These are phyloP conservation scores for Rhododendron molle DNA, from an alignment of 148 eudicot species.

Conservation along the genomic window DNA sequence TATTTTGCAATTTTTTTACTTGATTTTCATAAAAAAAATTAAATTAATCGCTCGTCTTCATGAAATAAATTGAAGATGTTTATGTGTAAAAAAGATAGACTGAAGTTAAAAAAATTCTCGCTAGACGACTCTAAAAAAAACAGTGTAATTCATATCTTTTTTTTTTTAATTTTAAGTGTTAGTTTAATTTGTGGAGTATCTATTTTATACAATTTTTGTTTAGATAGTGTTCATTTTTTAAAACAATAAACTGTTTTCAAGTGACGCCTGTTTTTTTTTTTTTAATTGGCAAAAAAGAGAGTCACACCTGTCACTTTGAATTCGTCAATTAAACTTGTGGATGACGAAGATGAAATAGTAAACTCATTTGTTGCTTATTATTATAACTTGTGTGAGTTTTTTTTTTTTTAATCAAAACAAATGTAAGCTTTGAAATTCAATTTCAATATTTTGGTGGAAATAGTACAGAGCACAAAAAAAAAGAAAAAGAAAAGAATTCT, in stretches of 20 bases:
- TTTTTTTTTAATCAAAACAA: too few relatives aligned
- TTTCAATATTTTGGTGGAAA: neutral
- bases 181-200: too few relatives aligned
- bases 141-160: too few relatives aligned
- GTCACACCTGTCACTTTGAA: neutral
- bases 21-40: too few relatives aligned
- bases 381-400: neutral
- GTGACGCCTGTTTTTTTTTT: neutral
- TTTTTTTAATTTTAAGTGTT: too few relatives aligned
- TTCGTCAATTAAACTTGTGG: neutral
- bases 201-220: neutral
- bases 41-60: too few relatives aligned
- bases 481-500: neutral
- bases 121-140: too few relatives aligned
- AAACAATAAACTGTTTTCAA: neutral
- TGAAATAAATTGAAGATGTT: too few relatives aligned
- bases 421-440: neutral
- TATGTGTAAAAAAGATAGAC: too few relatives aligned
- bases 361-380: neutral
- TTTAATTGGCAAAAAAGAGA: neutral
- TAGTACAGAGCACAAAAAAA: neutral
- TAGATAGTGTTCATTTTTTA: neutral
- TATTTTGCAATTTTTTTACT: too few relatives aligned
- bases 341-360: neutral
- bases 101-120: too few relatives aligned